Base-by-base conservation (phyloP, 2,329 filamentous ascomycete species). In the Hymenoscyphus infarciens region DNA sequence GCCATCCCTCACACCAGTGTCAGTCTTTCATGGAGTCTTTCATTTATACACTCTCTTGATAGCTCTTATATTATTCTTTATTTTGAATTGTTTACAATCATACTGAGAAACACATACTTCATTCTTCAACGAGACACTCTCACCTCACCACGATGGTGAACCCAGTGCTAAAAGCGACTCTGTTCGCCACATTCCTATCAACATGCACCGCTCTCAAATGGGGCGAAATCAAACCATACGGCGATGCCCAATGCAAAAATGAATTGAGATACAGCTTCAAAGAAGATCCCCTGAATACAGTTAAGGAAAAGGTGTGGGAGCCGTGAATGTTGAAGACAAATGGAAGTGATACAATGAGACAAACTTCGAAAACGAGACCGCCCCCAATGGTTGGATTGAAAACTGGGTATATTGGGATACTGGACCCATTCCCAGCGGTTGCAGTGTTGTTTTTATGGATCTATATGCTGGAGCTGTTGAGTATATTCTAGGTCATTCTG, bases 331-430 rank as follows among this genome's bases (percentile, higher is more conserved):
- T 8, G 53, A 27, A 16, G 29, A 55, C 13, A 55, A 55, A 33
- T 55, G 53, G 53, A 29, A 16, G 25, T 16, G 22, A 55, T 55
- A 55, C 25, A 33, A 55, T n/a, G 31, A 55, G 22, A 33, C 31
- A 2, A 55, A 55, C 11, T 55, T 55, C 25, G 31, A 55, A 19
- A 55, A 55, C n/a, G 31, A 27, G n/a, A 16, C 53, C 7, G 53
- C 53, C 3, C 53, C 53, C 15, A 29, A 27, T 6, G 31, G 31
- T 16, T 29, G 54, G 4, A 31, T 56, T 31, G 29, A 16, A 19
- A 35, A 56, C 7, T 56, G 29, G 54, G 54, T 56, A 19, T 56
- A 56, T 3, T 35, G 54, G 54, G 29, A 56, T 16, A 19, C 33
- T 3, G 54, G 29, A n/a, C 29, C 29, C 13, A 35, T 56, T 22